These are phyloP conservation scores for Sonneratia alba DNA, from an alignment of 345 rosid species.

Conservation along the genomic window DNA sequence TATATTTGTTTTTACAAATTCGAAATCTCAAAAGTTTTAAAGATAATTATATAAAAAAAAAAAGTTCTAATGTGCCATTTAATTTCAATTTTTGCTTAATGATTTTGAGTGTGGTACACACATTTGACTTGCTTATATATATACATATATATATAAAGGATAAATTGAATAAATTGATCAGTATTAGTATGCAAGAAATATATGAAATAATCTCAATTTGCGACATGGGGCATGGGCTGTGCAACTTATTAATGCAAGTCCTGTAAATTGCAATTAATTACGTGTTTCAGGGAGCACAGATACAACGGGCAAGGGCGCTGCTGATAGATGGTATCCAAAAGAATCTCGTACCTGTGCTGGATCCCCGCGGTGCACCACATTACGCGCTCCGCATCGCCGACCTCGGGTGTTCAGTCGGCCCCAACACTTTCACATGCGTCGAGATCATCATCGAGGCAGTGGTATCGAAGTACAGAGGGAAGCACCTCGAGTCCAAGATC, in stretches of 20 bases:
- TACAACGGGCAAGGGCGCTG: not conserved
- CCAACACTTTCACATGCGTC: conserved; percentile 30
- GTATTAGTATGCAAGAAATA: no score
- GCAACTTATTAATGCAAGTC: not conserved
- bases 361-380: not conserved
- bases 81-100: no score
- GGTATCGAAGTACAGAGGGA: conserved; percentile 6
- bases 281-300: not conserved
- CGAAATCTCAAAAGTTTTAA: no score
- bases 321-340: not conserved
- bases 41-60: no score
- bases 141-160: no score
- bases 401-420: conserved; percentile 24
- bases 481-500: not conserved
- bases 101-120: no score
- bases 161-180: no score
- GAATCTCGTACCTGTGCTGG: not conserved
- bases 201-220: no score
- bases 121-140: no score
- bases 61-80: no score
- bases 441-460: conserved; percentile 25
- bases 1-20: no score
- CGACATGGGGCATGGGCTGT: no score
- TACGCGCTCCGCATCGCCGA: conserved; percentile 14
- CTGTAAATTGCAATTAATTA: not conserved